Base-by-base conservation (phyloP, 108 stramenopile genomes). In the Cyclotella kingstonii region DNA sequence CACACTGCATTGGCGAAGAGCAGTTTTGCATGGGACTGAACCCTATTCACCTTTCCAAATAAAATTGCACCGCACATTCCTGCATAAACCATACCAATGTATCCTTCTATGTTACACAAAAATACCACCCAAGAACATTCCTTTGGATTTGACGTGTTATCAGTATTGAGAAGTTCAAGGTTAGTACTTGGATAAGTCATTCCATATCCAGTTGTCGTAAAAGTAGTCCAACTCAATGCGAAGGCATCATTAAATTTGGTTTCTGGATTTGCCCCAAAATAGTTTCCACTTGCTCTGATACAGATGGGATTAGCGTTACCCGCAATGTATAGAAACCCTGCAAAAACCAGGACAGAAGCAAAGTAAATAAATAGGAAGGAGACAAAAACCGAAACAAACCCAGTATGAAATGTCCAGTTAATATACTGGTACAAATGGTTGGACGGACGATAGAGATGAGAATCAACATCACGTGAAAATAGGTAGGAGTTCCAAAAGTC, bases 41-140 rank as follows among this genome's bases (percentile, higher is more conserved):
- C 72, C 28, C 87, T 70, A 49, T 84, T 61, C 2, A 92, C 85
- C 38, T 92, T 92, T 19, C 84, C 87, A 76, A 89, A 86, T 22
- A 92, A 52, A 46, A 92, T 87, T 33, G 90, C 90, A 17, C 84
- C 87, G 60, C 90, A 89, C 56, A 88, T 82, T 1, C 90, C 87
- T 15, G 86, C 82, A 56, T 82, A 92, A 8, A 88, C 61, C 23
- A 89, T 81, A 3, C 90, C 90, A 12, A 92, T 11, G 41, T 89
- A 84, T 4, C 87, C 84, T 48, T 89, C 85, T 8, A 81, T 50
- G 1, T 81, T 84, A 63, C 87, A 89, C 17, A 92, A 45, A 41
- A 82, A 66, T 2, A 81, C 84, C 15, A 89, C 69, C 45, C 15
- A n/a, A 25, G 8, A 45, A 44, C 43, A 59, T 12, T 38, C 19